phyloP scores from a whole-genome alignment of 2,329 filamentous ascomycete species.

The Fusarium citri region DNA sequence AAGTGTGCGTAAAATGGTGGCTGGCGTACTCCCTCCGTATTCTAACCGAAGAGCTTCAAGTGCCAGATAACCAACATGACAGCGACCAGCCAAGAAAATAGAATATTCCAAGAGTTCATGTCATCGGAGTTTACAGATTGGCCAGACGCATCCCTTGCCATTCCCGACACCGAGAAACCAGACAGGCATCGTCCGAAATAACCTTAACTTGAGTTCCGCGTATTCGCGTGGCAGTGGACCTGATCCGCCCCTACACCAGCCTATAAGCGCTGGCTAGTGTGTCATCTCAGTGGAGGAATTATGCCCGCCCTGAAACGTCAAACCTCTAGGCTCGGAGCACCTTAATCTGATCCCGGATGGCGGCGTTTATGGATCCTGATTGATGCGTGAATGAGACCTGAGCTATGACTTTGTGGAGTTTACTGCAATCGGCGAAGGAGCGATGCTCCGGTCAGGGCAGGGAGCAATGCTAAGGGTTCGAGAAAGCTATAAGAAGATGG shows the following conservation, averaged over 20 bases:
- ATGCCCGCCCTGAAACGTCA: neutral
- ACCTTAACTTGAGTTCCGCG: neutral
- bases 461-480: neutral
- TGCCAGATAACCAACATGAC: neutral
- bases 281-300: constrained; percentile 17
- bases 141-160: neutral
- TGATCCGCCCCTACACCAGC: neutral
- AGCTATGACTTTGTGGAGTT: neutral
- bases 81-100: neutral
- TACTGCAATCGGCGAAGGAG: neutral
- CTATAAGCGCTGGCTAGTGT: constrained; percentile 3
- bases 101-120: neutral
- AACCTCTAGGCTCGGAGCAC: neutral
- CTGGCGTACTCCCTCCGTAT: too few species aligned
- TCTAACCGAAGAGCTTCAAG: neutral
- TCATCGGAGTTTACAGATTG: neutral
- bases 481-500: neutral
- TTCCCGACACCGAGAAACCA: neutral
- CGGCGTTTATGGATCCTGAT: neutral
- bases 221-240: neutral
- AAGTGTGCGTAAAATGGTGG: neutral
- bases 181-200: neutral
- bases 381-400: neutral
- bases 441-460: neutral
- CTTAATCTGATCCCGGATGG: neutral